phyloP scores from a whole-genome alignment of 2,329 filamentous ascomycete species.

The Dactylellina drechsleri region DNA sequence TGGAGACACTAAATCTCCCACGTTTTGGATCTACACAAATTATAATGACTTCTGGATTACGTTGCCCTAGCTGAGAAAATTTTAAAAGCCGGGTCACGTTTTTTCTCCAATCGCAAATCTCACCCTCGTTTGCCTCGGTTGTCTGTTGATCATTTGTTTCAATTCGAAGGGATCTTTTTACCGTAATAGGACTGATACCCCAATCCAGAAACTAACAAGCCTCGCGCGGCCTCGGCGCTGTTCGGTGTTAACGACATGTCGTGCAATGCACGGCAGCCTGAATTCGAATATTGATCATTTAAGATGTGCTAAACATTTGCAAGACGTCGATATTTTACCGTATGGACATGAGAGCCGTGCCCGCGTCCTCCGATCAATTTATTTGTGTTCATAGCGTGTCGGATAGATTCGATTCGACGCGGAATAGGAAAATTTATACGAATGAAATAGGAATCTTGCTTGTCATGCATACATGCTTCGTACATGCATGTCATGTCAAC shows the following conservation, averaged over 20 bases:
- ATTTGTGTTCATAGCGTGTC: too few relatives aligned
- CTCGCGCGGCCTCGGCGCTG: neutral
- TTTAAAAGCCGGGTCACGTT: neutral
- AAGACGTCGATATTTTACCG: too few relatives aligned
- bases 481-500: too few relatives aligned
- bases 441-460: too few relatives aligned
- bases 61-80: neutral
- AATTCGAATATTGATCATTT: neutral
- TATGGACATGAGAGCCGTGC: too few relatives aligned
- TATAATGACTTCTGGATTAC: conserved; percentile 5
- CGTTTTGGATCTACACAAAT: conserved; percentile 4
- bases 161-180: neutral
- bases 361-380: too few relatives aligned
- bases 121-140: conserved; percentile 8
- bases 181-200: conserved; percentile 5
- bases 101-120: conserved; percentile 5
- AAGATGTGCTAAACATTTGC: neutral
- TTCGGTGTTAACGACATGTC: neutral
- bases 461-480: too few relatives aligned
- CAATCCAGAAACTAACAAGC: conserved; percentile 12
- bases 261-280: conserved; percentile 1
- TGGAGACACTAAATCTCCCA: neutral
- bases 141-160: conserved; percentile 20
- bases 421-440: too few relatives aligned
- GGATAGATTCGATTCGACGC: too few relatives aligned